These are phyloP conservation scores for Jatropha multifida DNA, from an alignment of 441 rosid genomes.

Conservation along the genomic window DNA sequence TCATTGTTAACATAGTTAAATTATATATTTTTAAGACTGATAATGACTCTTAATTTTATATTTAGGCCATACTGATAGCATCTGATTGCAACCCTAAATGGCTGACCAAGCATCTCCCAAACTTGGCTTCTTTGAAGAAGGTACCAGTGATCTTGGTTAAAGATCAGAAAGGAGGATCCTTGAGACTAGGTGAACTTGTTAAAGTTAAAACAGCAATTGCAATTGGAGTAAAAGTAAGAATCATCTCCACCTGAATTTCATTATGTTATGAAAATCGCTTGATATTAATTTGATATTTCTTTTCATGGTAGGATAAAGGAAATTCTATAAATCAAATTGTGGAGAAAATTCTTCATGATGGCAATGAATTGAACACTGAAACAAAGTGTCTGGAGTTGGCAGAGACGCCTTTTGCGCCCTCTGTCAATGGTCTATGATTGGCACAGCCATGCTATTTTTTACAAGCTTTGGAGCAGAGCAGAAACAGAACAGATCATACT, in stretches of 20 bases:
- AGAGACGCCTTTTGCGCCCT: background rate
- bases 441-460: background rate
- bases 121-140: constrained; percentile 63
- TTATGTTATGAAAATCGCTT: background rate
- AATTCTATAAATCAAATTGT: constrained; percentile 44
- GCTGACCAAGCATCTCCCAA: constrained; percentile 71
- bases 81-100: constrained; percentile 79
- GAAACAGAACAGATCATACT: no score
- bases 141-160: constrained; percentile 60
- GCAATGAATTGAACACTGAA: constrained; percentile 26
- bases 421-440: constrained; percentile 1
- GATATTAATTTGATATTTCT: background rate
- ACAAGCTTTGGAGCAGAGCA: background rate
- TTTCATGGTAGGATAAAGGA: constrained; percentile 44
- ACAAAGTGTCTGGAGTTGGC: constrained; percentile 10
- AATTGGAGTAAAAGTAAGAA: constrained; percentile 61
- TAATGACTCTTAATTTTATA: background rate
- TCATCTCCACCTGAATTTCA: background rate
- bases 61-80: constrained; percentile 66
- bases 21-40: no score
- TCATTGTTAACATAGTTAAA: background rate
- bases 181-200: constrained; percentile 75
- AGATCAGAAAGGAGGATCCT: constrained; percentile 65
- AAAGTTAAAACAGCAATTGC: constrained; percentile 75
- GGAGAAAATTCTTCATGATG: constrained; percentile 38